Base-by-base conservation (phyloP, 148 eudicot species). In the Simmondsia chinensis region DNA sequence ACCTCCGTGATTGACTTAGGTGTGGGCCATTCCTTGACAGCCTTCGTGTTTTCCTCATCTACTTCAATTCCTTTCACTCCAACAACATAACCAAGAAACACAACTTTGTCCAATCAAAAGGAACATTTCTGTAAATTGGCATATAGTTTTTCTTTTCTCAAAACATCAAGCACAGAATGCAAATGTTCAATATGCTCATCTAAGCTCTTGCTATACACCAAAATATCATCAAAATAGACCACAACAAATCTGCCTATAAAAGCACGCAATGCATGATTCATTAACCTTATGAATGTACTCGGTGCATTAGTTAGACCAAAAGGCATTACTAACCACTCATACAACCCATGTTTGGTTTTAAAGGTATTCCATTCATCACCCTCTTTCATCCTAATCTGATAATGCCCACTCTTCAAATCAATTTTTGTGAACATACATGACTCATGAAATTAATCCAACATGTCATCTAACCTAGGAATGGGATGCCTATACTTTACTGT, bases 321-420 rank as follows among this genome's bases (percentile, higher is more conserved):
- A 1, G 33, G 49, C 49, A 45, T 26, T 2, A 45, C 49, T 2
- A 45, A 6, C 33, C 49, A 45, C 14, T 46, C 51, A 31, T 46
- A 46, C 7, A 29, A 26, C 1, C 36, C 57, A 40, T 39, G 9
- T 11, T 41, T 53, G 0, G 48, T 53, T 20, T 40, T 53, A 9
- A 39, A 53, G 5, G 39, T 1, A n/a, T 39, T 53, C 29, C 29
- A 53, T 13, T 53, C 39, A 30, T 50, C 54, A 2, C 59, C 47
- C 2, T 19, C 29, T 29, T 20, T 39, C 4, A 53, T 40, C 2
- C 50, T 2, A 11, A 44, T 26, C 33, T 44, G 48, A 31, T 29
- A 26, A 11, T 46, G 31, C 1, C 57, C 37, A 29, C 46, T 52
- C n/a, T 14, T 39, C 4, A 54, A 12, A 27, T 43, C 34, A 20